Base-by-base conservation (phyloP, 257 asterid genomes). In the Osmanthus fragrans region DNA sequence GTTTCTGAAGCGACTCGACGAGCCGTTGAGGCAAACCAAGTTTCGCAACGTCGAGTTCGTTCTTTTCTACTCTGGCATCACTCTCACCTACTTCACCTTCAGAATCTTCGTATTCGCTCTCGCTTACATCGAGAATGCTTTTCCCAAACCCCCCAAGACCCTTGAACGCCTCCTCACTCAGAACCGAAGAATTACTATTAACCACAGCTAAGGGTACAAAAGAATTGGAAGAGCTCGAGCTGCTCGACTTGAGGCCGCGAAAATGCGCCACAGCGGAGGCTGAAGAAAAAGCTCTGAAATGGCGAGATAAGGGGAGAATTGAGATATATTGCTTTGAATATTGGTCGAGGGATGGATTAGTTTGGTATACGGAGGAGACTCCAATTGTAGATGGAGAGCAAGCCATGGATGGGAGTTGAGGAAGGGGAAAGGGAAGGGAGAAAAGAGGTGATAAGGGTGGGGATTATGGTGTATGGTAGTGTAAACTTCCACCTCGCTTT, bases 21-120 rank as follows among this genome's bases (percentile, higher is more conserved):
- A 93, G 90, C 73, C 91, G 88, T n/a, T 77, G 85, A 30, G 97
- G 92, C 92, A 96, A 85, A 25, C 96, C 96, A 77, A 96, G 79
- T 67, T 92, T 89, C 7, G 92, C 74, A 67, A 93, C 15, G 37
- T 86, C 87, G 72, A 92, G 89, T 36, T 93, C 98, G 78, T 86
- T 89, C 73, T 73, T 79, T 36, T 15, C 68, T 1, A 9, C 71
- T 23, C 71, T 85, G 32, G 80, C 70, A 30, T 77, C 85, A 80
- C 60, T 51, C 77, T 72, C 87, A 54, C 74, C 82, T 74, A 34
- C 84, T 47, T 73, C 86, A 63, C 73, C 83, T 29, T 80, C 88
- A 58, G 83, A 84, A 32, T 83, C 93, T 0, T 73, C 86, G 36
- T 77, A 88, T 4, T 88, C 93, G 12, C 73, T 45, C 25, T 84